These are phyloP conservation scores for Pulicaria dysenterica DNA, from an alignment of 129 eudicot genomes.

Conservation along the genomic window DNA sequence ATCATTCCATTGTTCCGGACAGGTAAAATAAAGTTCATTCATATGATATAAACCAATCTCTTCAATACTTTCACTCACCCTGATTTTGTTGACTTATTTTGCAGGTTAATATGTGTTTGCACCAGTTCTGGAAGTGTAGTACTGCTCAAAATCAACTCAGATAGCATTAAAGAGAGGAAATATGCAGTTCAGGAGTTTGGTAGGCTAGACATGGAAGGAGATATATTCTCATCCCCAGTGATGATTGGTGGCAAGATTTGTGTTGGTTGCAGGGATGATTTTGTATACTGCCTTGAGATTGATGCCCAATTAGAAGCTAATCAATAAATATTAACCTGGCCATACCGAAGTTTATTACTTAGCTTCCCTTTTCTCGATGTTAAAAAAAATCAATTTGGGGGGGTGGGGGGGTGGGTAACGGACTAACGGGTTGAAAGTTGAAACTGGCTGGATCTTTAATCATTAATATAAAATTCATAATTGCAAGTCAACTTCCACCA, in stretches of 20 bases:
- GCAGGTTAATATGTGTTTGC: conserved; percentile 79
- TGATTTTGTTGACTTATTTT: conserved; percentile 22
- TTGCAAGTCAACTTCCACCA: too few species aligned
- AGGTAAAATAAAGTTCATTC: conserved; percentile 38
- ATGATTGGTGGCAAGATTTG: conserved; percentile 81
- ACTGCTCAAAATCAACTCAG: conserved; percentile 45
- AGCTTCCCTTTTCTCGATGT: too few species aligned
- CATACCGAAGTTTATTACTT: too few species aligned
- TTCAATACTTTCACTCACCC: not conserved
- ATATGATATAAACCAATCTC: not conserved
- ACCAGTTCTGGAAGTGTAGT: conserved; percentile 70
- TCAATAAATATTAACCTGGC: too few species aligned
- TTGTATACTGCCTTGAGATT: conserved; percentile 60
- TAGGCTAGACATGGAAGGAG: conserved; percentile 71
- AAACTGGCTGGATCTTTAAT: too few species aligned
- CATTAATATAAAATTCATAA: too few species aligned
- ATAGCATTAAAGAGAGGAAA: conserved; percentile 24
- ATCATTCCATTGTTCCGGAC: conserved; percentile 39
- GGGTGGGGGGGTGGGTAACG: too few species aligned
- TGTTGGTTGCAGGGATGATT: conserved; percentile 90
- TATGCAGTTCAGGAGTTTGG: conserved; percentile 53
- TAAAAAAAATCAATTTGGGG: too few species aligned
- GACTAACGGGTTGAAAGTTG: too few species aligned
- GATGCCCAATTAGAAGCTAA: not conserved
- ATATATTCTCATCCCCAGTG: conserved; percentile 86